A percentile compares a stretch with the other conserved stretches of the same genome.
phyloP scores from a whole-genome alignment of 768 basidiomycete species.

The Butyriboletus loyo region DNA sequence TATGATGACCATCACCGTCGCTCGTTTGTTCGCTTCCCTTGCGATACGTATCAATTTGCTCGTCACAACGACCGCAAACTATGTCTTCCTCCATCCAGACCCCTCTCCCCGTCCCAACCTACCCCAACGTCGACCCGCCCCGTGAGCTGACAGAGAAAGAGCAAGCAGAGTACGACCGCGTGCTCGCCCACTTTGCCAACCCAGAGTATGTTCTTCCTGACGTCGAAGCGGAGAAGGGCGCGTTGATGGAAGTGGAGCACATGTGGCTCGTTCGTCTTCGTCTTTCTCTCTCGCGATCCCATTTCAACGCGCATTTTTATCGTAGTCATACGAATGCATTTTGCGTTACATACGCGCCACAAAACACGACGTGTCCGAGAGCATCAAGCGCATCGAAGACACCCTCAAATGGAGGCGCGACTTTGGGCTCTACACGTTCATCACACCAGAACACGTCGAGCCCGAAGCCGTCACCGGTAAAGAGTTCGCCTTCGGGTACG shows the following conservation, averaged over 20 bases:
- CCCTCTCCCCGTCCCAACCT: conserved; percentile 25
- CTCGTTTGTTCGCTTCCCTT: not conserved
- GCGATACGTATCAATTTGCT: not conserved
- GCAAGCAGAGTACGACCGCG: conserved; percentile 47
- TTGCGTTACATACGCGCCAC: conserved; percentile 75
- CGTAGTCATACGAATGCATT: conserved; percentile 63
- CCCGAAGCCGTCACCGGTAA: conserved; percentile 85
- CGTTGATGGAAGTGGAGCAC: conserved; percentile 62
- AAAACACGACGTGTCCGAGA: conserved; percentile 62
- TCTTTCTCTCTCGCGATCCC: not conserved
- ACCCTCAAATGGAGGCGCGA: conserved; percentile 81
- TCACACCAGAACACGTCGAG: conserved; percentile 63
- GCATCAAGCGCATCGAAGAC: conserved; percentile 64
- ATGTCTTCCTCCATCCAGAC: conserved; percentile 17
- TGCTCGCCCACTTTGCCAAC: conserved; percentile 59
- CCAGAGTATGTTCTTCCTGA: conserved; percentile 51
- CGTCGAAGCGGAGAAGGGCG: conserved; percentile 38
- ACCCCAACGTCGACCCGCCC: conserved; percentile 32
- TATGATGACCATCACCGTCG: too few relatives aligned
- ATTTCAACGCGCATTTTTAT: not conserved
- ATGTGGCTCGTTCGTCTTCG: conserved; percentile 64
- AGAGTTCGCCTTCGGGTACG: conserved; percentile 74
- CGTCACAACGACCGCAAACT: not conserved
- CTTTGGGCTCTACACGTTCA: conserved; percentile 62
- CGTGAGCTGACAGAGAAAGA: conserved; percentile 42